A percentile compares a stretch with the other conserved stretches of the same genome.
phyloP scores from a whole-genome alignment of 179 eudicot genomes.

The Spinacia oleracea region DNA sequence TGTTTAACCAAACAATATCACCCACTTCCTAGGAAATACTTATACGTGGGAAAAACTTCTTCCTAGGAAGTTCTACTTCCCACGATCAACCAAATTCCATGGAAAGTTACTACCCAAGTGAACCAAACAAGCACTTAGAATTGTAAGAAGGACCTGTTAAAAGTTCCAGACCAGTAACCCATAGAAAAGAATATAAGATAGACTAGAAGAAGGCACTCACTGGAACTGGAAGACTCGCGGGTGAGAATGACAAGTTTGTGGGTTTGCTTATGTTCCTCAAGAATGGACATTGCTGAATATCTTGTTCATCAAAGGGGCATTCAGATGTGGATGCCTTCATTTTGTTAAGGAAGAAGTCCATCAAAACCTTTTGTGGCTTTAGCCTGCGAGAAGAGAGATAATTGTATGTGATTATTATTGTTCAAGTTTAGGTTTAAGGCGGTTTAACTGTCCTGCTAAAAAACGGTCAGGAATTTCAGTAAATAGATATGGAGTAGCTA shows the following conservation, averaged over 20 bases:
- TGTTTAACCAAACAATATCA: too few species aligned
- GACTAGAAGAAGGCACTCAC: slow-evolving; percentile 37
- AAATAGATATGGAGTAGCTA: background rate
- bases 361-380: slow-evolving; percentile 24
- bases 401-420: background rate
- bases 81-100: too few species aligned
- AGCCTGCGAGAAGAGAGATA: slow-evolving; percentile 7
- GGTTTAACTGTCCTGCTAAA: background rate
- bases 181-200: slow-evolving; percentile 16
- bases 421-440: background rate
- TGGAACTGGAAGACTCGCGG: slow-evolving; percentile 40
- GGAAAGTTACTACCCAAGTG: too few species aligned
- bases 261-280: slow-evolving; percentile 70
- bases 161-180: background rate
- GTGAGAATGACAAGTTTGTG: slow-evolving; percentile 57
- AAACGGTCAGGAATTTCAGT: background rate
- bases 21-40: too few species aligned
- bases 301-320: slow-evolving; percentile 50
- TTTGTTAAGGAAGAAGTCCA: slow-evolving; percentile 57
- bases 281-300: slow-evolving; percentile 67
- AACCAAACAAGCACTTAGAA: background rate
- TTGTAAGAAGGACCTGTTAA: background rate
- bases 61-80: too few species aligned
- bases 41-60: too few species aligned
- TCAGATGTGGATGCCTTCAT: slow-evolving; percentile 48